Base-by-base conservation (phyloP, 495 filamentous ascomycete genomes). In the Penicillium goetzii region DNA sequence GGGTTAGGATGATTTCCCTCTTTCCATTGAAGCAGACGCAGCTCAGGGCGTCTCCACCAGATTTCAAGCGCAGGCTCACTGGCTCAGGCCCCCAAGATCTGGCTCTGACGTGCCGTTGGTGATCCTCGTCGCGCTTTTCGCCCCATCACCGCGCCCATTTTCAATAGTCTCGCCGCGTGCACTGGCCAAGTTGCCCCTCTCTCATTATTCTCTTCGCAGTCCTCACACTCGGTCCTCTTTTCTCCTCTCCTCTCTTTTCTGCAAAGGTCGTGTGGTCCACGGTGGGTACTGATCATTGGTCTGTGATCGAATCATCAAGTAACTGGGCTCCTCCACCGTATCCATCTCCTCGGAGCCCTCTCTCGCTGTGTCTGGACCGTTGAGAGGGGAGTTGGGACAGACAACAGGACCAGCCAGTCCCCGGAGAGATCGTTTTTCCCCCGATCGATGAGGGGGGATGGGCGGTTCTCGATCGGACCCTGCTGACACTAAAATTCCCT, bases 91-190 rank as follows among this genome's bases (percentile, higher is more conserved):
- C 41, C 56, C 17, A 34, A 58, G 43, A 49, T 58, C 15, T 43
- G 56, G 56, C 45, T 59, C 58, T 59, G 58, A 59, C 58, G 58
- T 59, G 58, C 58, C 45, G 43, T 55, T 59, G 59, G 50, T 53
- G 49, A 61, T 43, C 59, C 32, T 61, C 50, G 23, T 28, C 38
- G 52, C 26, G 30, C 52, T 26, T 50, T 59, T n/a, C 45, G 58
- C 58, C 26, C 56, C 40, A 57, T 59, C 30, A 12, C 36, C 26
- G 41, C 33, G 26, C 33, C 19, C 28, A 30, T 54, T 61, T 61
- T 61, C 59, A 61, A 61, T 61, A 61, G 59, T 61, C 10, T 34
- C 49, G 59, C 23, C 15, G 55, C 12, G 55, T 26, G 55, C 55
- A 57, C 55, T 43, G 55, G 55, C 55, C 55, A 57, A 36, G n/a